phyloP scores from a whole-genome alignment of 2,329 filamentous ascomycete species.

The Gliomastix tumulicola region DNA sequence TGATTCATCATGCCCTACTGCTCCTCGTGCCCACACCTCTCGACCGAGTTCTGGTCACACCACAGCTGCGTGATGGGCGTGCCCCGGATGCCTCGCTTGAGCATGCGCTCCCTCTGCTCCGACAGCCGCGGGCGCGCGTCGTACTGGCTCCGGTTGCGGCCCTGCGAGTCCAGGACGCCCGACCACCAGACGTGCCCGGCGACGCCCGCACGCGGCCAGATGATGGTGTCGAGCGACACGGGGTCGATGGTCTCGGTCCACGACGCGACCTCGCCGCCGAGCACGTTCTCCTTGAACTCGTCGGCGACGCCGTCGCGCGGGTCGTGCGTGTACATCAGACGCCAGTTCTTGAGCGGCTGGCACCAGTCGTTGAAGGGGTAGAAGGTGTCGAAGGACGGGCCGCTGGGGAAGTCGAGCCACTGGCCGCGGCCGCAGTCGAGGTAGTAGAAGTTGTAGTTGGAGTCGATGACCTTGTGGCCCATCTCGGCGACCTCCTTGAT shows the following conservation, averaged over 20 bases:
- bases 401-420: slow-evolving; percentile 66
- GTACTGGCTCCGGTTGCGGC: slow-evolving; percentile 64
- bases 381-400: slow-evolving; percentile 38
- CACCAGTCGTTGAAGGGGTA: slow-evolving; percentile 81
- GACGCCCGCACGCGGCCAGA: slow-evolving; percentile 72
- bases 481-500: slow-evolving; percentile 51
- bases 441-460: slow-evolving; percentile 76
- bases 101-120: slow-evolving; percentile 71
- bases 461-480: slow-evolving; percentile 67
- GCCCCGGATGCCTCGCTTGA: slow-evolving; percentile 58
- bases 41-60: slow-evolving; percentile 47
- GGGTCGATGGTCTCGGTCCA: slow-evolving; percentile 78
- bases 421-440: slow-evolving; percentile 77
- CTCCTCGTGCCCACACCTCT: slow-evolving; percentile 3
- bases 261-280: slow-evolving; percentile 76
- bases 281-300: slow-evolving; percentile 57
- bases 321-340: slow-evolving; percentile 73
- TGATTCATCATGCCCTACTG: background rate
- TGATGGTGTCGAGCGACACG: slow-evolving; percentile 62
- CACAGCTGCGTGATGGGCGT: slow-evolving; percentile 64
- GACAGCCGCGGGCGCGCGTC: slow-evolving; percentile 62
- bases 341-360: slow-evolving; percentile 73
- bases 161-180: slow-evolving; percentile 57
- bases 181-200: slow-evolving; percentile 79
- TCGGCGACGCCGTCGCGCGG: slow-evolving; percentile 57